These are phyloP conservation scores for Eucalyptus cladocalyx DNA, from an alignment of 345 rosid species.

Conservation along the genomic window DNA sequence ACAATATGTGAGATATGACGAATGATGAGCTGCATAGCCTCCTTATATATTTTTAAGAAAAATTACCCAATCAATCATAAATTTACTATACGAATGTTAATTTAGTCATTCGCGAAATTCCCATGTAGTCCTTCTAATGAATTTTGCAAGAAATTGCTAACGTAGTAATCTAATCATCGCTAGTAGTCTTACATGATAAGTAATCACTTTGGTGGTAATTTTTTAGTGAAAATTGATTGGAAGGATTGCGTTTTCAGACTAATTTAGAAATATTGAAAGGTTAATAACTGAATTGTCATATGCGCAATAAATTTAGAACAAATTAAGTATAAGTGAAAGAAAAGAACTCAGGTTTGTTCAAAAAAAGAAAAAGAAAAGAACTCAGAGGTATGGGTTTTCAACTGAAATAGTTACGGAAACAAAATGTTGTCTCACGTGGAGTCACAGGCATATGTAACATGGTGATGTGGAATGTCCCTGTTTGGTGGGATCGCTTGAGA, in stretches of 20 bases:
- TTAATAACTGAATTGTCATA: background rate
- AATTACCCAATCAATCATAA: background rate
- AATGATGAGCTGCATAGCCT: fast-evolving
- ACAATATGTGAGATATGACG: background rate
- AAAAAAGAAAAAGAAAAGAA: background rate
- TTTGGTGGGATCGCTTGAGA: background rate
- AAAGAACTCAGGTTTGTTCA: background rate
- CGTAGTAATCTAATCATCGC: fast-evolving
- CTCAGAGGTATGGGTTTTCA: background rate
- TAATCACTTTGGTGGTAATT: fast-evolving
- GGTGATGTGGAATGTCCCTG: background rate
- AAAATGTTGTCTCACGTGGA: background rate
- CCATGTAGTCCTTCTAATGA: fast-evolving
- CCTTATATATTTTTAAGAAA: background rate
- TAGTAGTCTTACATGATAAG: fast-evolving
- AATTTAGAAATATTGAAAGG: background rate
- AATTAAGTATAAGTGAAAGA: background rate
- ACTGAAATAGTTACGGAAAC: background rate
- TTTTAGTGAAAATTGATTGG: fast-evolving
- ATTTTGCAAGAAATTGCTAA: background rate
- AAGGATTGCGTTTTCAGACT: fast-evolving
- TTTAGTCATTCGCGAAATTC: fast-evolving
- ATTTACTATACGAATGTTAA: fast-evolving
- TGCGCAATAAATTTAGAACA: fast-evolving
- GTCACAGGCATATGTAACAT: background rate